Conservation (phyloP, 164 flowering plant species). For the Tinospora cordifolia region DNA sequence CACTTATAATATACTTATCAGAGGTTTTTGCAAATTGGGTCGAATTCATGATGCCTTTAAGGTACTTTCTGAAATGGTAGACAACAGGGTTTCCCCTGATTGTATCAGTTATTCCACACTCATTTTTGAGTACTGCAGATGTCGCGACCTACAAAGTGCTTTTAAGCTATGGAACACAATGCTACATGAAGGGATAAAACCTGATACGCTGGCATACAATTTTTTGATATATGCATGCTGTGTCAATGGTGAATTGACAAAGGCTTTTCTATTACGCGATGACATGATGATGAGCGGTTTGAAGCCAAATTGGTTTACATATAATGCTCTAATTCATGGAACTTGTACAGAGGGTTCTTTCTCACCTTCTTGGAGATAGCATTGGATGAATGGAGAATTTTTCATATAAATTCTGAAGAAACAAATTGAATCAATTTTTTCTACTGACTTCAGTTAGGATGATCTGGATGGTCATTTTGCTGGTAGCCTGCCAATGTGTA, state of each 20-base stretch:
- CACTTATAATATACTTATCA: constrained; percentile 67
- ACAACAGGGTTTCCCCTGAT: constrained; percentile 52
- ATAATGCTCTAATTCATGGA: constrained; percentile 32
- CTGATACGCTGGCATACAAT: constrained; percentile 69
- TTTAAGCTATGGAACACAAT: constrained; percentile 59
- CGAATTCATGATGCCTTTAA: constrained; percentile 45
- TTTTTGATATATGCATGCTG: constrained; percentile 66
- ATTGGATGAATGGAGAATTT: neutral
- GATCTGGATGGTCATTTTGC: neutral
- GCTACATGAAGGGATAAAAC: constrained; percentile 50
- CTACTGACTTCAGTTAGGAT: neutral
- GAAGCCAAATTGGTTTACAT: constrained; percentile 31
- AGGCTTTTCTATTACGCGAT: constrained; percentile 53
- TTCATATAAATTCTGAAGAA: neutral
- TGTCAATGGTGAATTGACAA: constrained; percentile 41
- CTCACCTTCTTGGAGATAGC: constrained; percentile 10
- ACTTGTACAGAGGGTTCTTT: constrained; percentile 19
- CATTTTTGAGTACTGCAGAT: constrained; percentile 53
- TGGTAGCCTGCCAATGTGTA: neutral
- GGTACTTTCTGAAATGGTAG: constrained; percentile 49
- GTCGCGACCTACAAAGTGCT: constrained; percentile 50
- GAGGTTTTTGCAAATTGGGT: constrained; percentile 72
- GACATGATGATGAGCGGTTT: constrained; percentile 61
- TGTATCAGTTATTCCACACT: constrained; percentile 80
- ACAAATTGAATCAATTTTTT: too few species aligned